Evolutionary conservation across 495 filamentous ascomycete species (phyloP).

Genomic region (Elaphomyces granulatus): DNA sequence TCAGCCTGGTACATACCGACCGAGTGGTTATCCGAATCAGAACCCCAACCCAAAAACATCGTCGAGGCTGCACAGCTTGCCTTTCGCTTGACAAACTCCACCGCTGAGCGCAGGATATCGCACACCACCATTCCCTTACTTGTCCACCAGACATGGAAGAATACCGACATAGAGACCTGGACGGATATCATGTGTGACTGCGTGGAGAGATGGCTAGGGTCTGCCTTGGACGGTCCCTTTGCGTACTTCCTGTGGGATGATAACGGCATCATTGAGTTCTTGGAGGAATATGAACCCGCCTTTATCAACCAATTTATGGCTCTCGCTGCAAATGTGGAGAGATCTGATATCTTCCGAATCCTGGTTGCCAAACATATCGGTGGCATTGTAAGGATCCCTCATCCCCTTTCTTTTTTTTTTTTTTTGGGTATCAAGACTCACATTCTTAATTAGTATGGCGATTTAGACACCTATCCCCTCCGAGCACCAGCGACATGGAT

Average conservation of each 20-base stretch:
- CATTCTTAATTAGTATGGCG: constrained; percentile 4
- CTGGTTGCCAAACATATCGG: constrained; percentile 8
- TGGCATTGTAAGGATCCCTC: constrained; percentile 5
- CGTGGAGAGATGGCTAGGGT: constrained; percentile 9
- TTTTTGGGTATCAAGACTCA: too few relatives aligned
- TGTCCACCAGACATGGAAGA: constrained; percentile 13
- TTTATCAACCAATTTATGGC: constrained; percentile 4
- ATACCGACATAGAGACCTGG: constrained; percentile 8
- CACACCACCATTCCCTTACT: constrained; percentile 10
- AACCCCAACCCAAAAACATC: constrained; percentile 3
- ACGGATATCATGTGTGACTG: constrained; percentile 4
- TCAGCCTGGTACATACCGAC: constrained; percentile 4
- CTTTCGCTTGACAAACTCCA: constrained; percentile 1
- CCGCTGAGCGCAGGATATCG: neutral
- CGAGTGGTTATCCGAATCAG: constrained; percentile 3
- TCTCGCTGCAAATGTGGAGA: constrained; percentile 6
- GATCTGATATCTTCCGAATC: constrained; percentile 10
- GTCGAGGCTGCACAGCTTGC: constrained; percentile 5
- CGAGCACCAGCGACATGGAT: constrained; percentile 9
- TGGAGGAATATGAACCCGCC: constrained; percentile 4
- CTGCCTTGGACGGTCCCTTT: constrained; percentile 4
- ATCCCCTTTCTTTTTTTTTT: neutral
- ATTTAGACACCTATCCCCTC: constrained; percentile 9
- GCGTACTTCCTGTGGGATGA: constrained; percentile 12
- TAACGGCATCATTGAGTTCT: constrained; percentile 5